Conservation (phyloP, 2,329 filamentous ascomycete species). For the Beauveria asiatica region DNA sequence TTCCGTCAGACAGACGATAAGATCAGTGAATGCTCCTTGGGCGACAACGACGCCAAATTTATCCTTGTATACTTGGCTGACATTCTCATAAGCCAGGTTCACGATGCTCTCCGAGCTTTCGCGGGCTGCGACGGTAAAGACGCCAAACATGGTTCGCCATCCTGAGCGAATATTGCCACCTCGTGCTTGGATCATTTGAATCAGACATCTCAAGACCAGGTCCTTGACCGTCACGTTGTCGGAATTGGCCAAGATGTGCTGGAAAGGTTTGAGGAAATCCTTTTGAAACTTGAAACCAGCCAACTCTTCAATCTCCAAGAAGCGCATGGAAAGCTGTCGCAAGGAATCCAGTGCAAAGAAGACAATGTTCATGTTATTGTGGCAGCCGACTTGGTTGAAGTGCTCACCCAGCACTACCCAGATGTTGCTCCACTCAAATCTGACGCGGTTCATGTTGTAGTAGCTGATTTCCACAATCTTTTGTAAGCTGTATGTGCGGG, state of each 20-base stretch:
- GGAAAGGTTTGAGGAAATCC: constrained; percentile 96
- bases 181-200: constrained; percentile 97
- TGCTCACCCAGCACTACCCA: constrained; percentile 98
- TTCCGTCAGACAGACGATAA: constrained; percentile 92
- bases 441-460: constrained; percentile 98
- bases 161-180: constrained; percentile 96
- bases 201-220: constrained; percentile 89
- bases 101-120: constrained; percentile 95
- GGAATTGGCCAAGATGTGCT: constrained; percentile 93
- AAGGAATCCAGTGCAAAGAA: constrained; percentile 96
- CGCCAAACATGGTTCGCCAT: constrained; percentile 99
- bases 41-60: constrained; percentile 93
- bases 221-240: constrained; percentile 90
- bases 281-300: constrained; percentile 99
- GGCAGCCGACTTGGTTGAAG: constrained; percentile 95
- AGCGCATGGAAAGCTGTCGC: constrained; percentile 93
- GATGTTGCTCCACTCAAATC: constrained; percentile 96
- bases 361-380: constrained; percentile 92
- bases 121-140: constrained; percentile 89
- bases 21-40: constrained; percentile 91
- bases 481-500: constrained; percentile 92
- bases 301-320: constrained; percentile 96
- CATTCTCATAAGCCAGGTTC: constrained; percentile 93
- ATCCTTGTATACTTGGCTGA: constrained; percentile 89
- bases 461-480: constrained; percentile 98